phyloP scores from a whole-genome alignment of 257 asterid genomes.

The Fraxinus pennsylvanica region DNA sequence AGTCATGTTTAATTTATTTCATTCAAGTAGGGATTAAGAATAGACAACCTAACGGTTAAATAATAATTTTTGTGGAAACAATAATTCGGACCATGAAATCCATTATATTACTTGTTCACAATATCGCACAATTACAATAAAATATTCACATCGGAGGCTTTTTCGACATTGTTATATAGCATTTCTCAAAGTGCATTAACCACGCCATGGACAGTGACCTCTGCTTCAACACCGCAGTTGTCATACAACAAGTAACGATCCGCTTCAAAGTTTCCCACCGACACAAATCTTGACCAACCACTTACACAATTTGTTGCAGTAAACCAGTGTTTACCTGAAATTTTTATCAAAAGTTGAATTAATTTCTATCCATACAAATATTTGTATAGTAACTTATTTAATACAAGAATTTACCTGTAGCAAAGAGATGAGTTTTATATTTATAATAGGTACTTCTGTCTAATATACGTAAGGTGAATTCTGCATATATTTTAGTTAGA shows the following conservation, averaged over 20 bases:
- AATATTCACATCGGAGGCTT: too few relatives aligned
- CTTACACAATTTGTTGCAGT: constrained; percentile 37
- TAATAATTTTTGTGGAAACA: too few relatives aligned
- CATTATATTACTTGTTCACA: too few relatives aligned
- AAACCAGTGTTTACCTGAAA: constrained; percentile 73
- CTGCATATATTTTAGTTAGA: constrained; percentile 47
- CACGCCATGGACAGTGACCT: constrained; percentile 56
- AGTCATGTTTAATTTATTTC: too few relatives aligned
- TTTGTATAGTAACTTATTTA: neutral
- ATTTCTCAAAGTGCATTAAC: constrained; percentile 36
- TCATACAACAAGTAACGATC: constrained; percentile 44
- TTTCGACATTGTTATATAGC: too few relatives aligned
- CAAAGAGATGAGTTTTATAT: constrained; percentile 35
- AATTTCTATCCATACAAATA: neutral
- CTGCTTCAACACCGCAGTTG: constrained; percentile 54
- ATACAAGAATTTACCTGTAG: constrained; percentile 39
- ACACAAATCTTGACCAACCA: constrained; percentile 64
- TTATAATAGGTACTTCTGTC: too few relatives aligned
- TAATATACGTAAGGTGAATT: constrained; percentile 51
- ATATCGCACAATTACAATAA: too few relatives aligned
- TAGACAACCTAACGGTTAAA: too few relatives aligned
- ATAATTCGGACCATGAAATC: too few relatives aligned
- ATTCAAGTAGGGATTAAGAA: too few relatives aligned
- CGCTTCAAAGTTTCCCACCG: constrained; percentile 35
- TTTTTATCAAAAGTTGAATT: neutral